Evolutionary conservation across 768 basidiomycete genomes (phyloP).

Genomic region (Lactarius evosmus): DNA sequence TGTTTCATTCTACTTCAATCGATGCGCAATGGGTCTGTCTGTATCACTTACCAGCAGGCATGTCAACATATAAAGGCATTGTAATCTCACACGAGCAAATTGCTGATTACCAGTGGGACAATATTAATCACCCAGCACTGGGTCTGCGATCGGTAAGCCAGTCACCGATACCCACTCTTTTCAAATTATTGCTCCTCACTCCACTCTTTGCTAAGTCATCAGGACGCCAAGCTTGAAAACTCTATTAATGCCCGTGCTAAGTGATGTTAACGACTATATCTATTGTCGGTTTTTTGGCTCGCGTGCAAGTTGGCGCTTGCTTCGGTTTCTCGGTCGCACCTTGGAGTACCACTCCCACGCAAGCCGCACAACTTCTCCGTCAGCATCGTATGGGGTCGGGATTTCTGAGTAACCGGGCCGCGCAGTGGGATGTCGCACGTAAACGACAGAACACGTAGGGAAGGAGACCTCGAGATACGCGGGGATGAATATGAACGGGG

Average conservation of each 20-base stretch:
- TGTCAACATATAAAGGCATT: no score
- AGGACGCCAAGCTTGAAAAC: not conserved
- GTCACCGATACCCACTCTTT: no score
- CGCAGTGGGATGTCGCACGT: conserved; percentile 94
- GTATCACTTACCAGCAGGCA: no score
- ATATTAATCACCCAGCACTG: not conserved
- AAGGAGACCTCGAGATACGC: conserved; percentile 86
- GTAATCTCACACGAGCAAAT: no score
- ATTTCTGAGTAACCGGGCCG: conserved; percentile 95
- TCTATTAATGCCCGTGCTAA: conserved; percentile 4
- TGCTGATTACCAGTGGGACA: no score
- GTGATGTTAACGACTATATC: not conserved
- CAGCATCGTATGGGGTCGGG: conserved; percentile 93
- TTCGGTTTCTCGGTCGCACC: conserved; percentile 55
- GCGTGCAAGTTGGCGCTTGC: conserved; percentile 28
- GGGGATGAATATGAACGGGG: conserved; percentile 92
- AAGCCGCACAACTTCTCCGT: conserved; percentile 86
- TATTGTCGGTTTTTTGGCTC: conserved; percentile 28
- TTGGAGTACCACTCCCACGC: conserved; percentile 96
- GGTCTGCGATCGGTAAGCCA: not conserved
- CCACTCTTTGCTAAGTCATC: not conserved
- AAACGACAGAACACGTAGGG: conserved; percentile 84
- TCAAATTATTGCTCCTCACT: no score
- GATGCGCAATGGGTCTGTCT: no score
- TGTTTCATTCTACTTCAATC: no score